Percentiles rank a stretch among this genome's conserved stretches.
Conservation (phyloP, 495 filamentous ascomycete genomes). For the Apodospora peruviana region DNA sequence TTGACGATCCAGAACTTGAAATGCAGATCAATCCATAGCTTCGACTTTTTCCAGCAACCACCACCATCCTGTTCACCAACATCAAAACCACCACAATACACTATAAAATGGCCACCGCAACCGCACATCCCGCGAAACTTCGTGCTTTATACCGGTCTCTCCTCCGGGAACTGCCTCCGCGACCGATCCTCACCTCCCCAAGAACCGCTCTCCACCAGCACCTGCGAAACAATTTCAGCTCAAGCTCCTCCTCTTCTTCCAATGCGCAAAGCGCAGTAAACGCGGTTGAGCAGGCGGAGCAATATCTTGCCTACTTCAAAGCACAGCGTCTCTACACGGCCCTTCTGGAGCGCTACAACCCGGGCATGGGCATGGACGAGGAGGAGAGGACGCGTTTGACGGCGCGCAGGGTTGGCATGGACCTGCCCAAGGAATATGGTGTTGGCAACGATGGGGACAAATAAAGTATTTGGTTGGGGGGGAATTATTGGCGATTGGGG, state of each 20-base stretch:
- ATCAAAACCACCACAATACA: neutral
- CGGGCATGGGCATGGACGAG: constrained; percentile 76
- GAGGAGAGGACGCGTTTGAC: constrained; percentile 80
- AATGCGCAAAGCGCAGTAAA: constrained; percentile 7
- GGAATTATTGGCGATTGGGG: no score
- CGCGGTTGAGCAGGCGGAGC: constrained; percentile 57
- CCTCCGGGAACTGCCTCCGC: constrained; percentile 84
- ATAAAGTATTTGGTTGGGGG: no score
- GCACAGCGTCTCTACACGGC: constrained; percentile 78
- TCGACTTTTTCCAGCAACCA: neutral
- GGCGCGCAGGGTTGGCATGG: constrained; percentile 81
- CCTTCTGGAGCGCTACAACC: constrained; percentile 87
- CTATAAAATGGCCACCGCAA: constrained; percentile 2
- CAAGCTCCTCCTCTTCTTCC: constrained; percentile 1
- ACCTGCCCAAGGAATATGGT: constrained; percentile 60
- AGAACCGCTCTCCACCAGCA: constrained; percentile 55
- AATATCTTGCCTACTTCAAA: constrained; percentile 71
- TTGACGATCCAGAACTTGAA: no score
- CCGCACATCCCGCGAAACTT: constrained; percentile 34
- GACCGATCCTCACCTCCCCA: constrained; percentile 44
- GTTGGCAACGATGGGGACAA: constrained; percentile 1
- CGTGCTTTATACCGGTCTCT: constrained; percentile 83
- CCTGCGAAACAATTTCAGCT: constrained; percentile 49
- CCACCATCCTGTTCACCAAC: neutral
- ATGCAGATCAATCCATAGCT: no score